Base-by-base conservation (phyloP, 202 grass and related monocot species). In the Carex arenaria region DNA sequence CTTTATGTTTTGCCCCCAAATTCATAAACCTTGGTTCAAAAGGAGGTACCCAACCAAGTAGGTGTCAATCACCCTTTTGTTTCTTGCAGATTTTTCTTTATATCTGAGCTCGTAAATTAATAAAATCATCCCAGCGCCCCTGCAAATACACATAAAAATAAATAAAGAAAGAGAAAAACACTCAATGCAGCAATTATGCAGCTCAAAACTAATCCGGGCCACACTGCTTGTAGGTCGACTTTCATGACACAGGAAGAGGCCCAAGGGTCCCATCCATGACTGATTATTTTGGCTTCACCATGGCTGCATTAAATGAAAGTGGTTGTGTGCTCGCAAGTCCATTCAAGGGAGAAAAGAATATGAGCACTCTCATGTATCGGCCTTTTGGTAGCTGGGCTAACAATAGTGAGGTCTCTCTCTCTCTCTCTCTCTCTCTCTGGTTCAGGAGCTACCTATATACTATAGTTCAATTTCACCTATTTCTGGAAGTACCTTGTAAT, bases 261-360 rank as follows among this genome's bases (percentile, higher is more conserved):
- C 91, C 95, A 66, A 92, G 95, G 83, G 89, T 98, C 79, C 92
- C 95, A 91, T 88, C 95, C 36, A 95, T 98, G 95, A 92, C 84
- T 14, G 95, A 98, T 84, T 94, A 94, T 86, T 98, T 98, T 89
- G 92, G 92, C 87, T 98, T 98, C 82, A 95, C 95, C 79, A 98
- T 95, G 91, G 92, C 92, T 86, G 83, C 95, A 69, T 19, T 98
- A 57, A 95, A 86, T 4, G 95, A 91, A 95, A 91, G 65, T 79
- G 92, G 95, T 67, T 91, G 95, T 66, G 92, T 98, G 30, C 94
- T 95, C 84, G 93, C 92, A 67, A 98, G 95, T 87, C 86, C 80
- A 66, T 98, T 91, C 81, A 98, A 98, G 81, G 90, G 95, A 40
- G 92, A 95, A 83, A 98, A 95, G 40, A 98, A 92, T 84, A 93